Evolutionary conservation across 2,329 filamentous ascomycete species (phyloP), one percentile per base, ranked within the genome.

Genomic region (Dichotomopilus funicola): DNA sequence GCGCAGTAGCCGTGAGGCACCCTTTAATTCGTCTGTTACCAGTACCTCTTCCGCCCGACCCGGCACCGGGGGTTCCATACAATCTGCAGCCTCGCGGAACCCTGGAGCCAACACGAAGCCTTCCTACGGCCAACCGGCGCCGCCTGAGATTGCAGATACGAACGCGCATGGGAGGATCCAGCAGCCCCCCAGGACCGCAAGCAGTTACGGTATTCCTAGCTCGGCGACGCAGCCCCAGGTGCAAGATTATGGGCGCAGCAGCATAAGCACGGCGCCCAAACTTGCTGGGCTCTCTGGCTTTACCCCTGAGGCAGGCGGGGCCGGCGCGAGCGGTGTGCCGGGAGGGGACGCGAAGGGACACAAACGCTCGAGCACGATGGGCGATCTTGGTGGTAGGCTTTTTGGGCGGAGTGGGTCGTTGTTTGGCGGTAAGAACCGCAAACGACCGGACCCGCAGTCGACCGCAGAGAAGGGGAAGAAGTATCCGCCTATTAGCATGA

Each of bases 401-500:
- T 88, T 96, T 71, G 89, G 90, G 43, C 85, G 91, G 59, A 89
- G 85, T 62, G 88, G 87, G 11, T 94, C 89, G 7, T 78, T 94
- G 57, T 91, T 94, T 67, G 85, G 87, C n/a, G 79, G 82, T 41
- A 74, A 75, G 67, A 70, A 70, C 62, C 78, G 78, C 67, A 80
- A 78, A 69, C 75, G 78, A 57, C 65, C 73, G 7, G 80, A 78
- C 55, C 65, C 68, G 53, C 68, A 64, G 53, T 61, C 59, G 43
- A 66, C 71, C 55, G 73, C 77, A 60, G 83, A 89, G 68, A 85
- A 85, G 59, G 74, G 80, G 52, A 85, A 83, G 68, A 86, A 81
- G 61, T 95, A 96, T 66, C 92, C 92, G 54, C 92, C 92, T 4
- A 88, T 92, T 48, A 96, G 91, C 74, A 95, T 96, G 90, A 82